These are phyloP conservation scores for Warburgia ugandensis DNA, from an alignment of 164 flowering plant species.

Conservation along the genomic window DNA sequence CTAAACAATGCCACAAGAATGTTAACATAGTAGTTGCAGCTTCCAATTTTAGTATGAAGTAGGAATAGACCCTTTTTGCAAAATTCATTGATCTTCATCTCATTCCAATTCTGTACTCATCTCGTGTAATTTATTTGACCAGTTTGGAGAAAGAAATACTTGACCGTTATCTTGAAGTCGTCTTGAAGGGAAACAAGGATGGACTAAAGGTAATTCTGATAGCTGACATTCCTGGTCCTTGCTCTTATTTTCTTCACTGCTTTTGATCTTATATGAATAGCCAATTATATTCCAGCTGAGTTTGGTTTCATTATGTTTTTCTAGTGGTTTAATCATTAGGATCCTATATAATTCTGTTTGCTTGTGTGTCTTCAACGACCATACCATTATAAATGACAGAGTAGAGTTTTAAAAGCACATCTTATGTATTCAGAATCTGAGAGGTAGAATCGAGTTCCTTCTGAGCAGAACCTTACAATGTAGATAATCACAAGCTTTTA, in stretches of 20 bases:
- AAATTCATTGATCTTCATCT: no score
- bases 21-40: no score
- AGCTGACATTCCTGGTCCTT: not conserved
- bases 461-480: no score
- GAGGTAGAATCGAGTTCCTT: no score
- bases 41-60: no score
- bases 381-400: no score
- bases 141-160: slow-evolving; percentile 93
- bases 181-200: slow-evolving; percentile 93
- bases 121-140: slow-evolving; percentile 12
- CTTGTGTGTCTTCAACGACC: not conserved
- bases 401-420: no score
- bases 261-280: no score
- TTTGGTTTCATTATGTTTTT: not conserved
- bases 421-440: no score
- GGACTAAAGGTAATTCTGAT: slow-evolving; percentile 65
- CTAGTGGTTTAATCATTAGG: not conserved
- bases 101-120: not conserved
- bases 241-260: not conserved
- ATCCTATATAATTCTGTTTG: not conserved
- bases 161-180: slow-evolving; percentile 88
- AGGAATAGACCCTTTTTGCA: no score
- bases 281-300: not conserved
- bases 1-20: no score
- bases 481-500: no score